Evolutionary conservation across 163 green algal species (phyloP), one percentile per base, ranked within the genome.

Genomic region (Chloromonas sp.): DNA sequence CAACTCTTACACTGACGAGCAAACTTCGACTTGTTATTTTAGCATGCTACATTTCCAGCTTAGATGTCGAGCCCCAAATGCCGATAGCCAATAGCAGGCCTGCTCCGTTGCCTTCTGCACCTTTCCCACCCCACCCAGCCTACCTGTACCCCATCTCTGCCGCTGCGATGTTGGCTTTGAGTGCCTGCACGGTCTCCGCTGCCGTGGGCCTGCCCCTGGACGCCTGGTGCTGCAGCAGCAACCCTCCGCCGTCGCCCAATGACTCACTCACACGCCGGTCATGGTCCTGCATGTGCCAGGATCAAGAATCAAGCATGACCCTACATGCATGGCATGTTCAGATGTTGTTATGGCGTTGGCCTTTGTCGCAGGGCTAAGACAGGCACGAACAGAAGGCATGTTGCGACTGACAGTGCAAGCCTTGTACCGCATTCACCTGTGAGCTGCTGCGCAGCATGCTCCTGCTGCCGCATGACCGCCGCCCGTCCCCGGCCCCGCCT

Each of bases 151-250:
- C 79, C 8, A 71, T 3, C 59, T 83, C 79, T 11, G n/a, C 59
- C 1, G 58, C 81, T 3, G 58, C 85, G 84, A 89, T 83, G 81
- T 70, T 87, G 13, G 81, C 84, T 13, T 88, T 89, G 1, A 91
- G 83, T 0, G 83, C 84, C 0, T 84, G 84, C 57, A 91, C 81
- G 13, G 87, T 87, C 61, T 88, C 87, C 1, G 87, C 87, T 60
- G 87, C 60, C 57, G 85, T 91, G 58, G 76, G 82, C 11, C 82
- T 60, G 11, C 84, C 79, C 3, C 2, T 66, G 62, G 58, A 14
- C 66, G 36, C 61, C n/a, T 79, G 66, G 2, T 58, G 61, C 13
- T 14, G 13, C 60, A 61, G 61, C 61, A 78, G 59, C 60, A 84
- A 3, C 57, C 36, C 36, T 80, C 11, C 14, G 74, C 74, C 14